These are phyloP conservation scores for Fusarium nisikadoi DNA, from an alignment of 2,329 filamentous ascomycete species.

Conservation along the genomic window DNA sequence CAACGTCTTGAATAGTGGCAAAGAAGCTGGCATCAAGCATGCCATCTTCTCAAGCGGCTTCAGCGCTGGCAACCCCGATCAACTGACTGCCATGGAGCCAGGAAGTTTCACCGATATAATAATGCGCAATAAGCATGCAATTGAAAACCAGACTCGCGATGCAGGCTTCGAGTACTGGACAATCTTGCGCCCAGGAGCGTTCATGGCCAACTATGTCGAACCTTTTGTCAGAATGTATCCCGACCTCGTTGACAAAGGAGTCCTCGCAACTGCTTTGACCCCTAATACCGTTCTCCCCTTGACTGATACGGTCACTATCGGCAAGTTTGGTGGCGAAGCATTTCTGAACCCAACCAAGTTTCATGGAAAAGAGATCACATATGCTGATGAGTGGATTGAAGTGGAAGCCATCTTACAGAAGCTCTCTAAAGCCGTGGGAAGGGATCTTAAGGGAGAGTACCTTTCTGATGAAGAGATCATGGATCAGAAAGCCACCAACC, in stretches of 20 bases:
- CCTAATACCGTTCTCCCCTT: constrained; percentile 53
- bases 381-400: constrained; percentile 55
- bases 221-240: constrained; percentile 55
- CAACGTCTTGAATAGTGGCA: constrained; percentile 51
- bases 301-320: constrained; percentile 60
- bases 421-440: constrained; percentile 49
- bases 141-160: constrained; percentile 53
- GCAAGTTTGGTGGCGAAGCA: constrained; percentile 55
- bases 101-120: constrained; percentile 44
- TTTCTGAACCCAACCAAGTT: constrained; percentile 56
- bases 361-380: constrained; percentile 50
- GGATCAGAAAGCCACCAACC: constrained; percentile 48
- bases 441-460: constrained; percentile 51
- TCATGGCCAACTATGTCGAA: constrained; percentile 62
- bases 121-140: constrained; percentile 53
- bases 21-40: constrained; percentile 51
- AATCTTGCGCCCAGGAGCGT: constrained; percentile 60
- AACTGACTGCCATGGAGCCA: constrained; percentile 42
- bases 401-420: constrained; percentile 50
- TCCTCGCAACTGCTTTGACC: constrained; percentile 51
- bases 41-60: constrained; percentile 52
- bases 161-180: constrained; percentile 57
- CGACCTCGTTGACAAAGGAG: constrained; percentile 51
- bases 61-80: constrained; percentile 44
- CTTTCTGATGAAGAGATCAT: constrained; percentile 56